phyloP scores from a whole-genome alignment of 371 early-diverging fungal genomes.

The Rhizopus sp. region DNA sequence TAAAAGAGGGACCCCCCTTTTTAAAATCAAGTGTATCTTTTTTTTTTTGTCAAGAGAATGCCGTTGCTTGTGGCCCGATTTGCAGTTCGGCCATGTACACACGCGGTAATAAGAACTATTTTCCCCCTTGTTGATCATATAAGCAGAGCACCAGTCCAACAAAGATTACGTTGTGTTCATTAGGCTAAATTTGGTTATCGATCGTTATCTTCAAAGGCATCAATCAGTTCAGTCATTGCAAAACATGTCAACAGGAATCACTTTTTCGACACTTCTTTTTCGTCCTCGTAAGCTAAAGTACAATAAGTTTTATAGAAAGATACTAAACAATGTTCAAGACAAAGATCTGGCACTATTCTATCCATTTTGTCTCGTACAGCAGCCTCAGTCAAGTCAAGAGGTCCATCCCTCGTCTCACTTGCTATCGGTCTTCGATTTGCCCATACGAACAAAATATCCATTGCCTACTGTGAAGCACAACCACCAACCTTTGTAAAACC shows the following conservation, averaged over 20 bases:
- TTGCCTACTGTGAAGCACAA: slow-evolving; percentile 23
- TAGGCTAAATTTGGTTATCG: slow-evolving; percentile 3
- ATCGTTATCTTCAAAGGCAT: background rate
- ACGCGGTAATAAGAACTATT: slow-evolving; percentile 4
- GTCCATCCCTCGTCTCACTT: slow-evolving; percentile 13
- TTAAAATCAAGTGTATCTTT: background rate
- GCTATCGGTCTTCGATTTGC: slow-evolving; percentile 11
- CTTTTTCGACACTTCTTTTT: background rate
- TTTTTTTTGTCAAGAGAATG: slow-evolving; percentile 9
- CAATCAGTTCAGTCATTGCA: background rate
- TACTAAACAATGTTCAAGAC: background rate
- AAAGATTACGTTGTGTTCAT: background rate
- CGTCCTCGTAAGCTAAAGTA: background rate
- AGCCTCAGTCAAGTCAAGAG: slow-evolving; percentile 6
- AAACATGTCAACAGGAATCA: background rate
- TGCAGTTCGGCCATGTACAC: slow-evolving; percentile 17
- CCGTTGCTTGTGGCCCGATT: slow-evolving; percentile 19
- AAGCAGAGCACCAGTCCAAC: background rate
- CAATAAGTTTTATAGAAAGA: background rate
- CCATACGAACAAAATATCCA: slow-evolving; percentile 12
- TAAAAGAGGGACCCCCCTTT: too few relatives aligned
- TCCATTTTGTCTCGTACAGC: background rate
- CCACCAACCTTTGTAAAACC: slow-evolving; percentile 7
- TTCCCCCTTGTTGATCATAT: background rate
- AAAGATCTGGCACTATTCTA: background rate